Evolutionary conservation across 2,329 filamentous ascomycete genomes (phyloP).

Genomic region (Cryphonectria radicalis): DNA sequence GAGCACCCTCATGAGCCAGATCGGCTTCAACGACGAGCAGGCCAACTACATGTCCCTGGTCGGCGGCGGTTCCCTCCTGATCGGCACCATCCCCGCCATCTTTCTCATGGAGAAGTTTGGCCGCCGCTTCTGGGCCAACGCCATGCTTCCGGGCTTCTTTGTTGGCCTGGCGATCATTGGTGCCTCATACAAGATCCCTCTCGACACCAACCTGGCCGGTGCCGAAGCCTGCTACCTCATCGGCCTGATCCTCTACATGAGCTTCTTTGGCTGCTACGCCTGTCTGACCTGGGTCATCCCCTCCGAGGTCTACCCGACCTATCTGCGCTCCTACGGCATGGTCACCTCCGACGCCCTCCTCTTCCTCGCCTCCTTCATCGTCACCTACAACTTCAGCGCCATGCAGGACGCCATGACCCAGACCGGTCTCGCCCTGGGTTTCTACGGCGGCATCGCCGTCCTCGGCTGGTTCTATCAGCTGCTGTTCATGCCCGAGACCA

Average conservation of each 20-base stretch:
- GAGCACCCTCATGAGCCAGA: conserved; percentile 67
- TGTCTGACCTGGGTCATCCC: conserved; percentile 70
- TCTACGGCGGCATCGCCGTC: conserved; percentile 75
- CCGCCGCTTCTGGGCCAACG: conserved; percentile 75
- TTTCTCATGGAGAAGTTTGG: conserved; percentile 75
- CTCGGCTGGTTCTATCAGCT: conserved; percentile 74
- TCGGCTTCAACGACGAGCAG: conserved; percentile 66
- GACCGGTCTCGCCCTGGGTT: conserved; percentile 69
- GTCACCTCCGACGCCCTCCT: conserved; percentile 69
- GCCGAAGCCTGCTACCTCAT: conserved; percentile 67
- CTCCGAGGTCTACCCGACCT: conserved; percentile 73
- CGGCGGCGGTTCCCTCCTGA: conserved; percentile 67
- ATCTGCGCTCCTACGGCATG: conserved; percentile 75
- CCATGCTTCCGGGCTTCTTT: conserved; percentile 74
- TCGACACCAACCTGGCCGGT: conserved; percentile 48
- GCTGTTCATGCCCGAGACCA: conserved; percentile 77
- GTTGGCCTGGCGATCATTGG: conserved; percentile 70
- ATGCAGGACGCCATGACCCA: conserved; percentile 71
- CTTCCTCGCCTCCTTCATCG: conserved; percentile 73
- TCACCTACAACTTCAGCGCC: conserved; percentile 74
- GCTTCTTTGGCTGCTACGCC: conserved; percentile 69
- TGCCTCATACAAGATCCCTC: conserved; percentile 61
- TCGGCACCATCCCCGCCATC: conserved; percentile 71
- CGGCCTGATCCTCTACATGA: conserved; percentile 70
- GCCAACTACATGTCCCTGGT: conserved; percentile 77